Evolutionary conservation across 1,284 basidiomycete species (phyloP).

Genomic region (Chondrostereum purpureum): DNA sequence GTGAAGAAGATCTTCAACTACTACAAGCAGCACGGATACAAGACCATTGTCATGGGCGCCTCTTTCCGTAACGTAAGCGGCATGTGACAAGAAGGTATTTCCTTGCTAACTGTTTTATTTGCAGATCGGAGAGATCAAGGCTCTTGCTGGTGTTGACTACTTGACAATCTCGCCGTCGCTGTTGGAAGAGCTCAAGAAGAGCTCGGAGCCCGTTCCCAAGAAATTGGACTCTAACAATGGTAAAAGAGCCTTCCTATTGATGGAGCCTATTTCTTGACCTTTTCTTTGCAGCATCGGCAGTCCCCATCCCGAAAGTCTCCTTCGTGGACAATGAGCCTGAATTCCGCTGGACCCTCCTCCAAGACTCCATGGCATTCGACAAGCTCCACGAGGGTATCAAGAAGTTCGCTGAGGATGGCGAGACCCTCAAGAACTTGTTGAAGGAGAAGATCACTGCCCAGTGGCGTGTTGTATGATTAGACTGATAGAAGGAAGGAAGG

Average conservation of each 20-base stretch:
- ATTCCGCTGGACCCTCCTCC: constrained; percentile 90
- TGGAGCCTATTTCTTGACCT: constrained; percentile 1
- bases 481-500: constrained; percentile 23
- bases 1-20: constrained; percentile 98
- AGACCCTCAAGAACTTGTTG: constrained; percentile 82
- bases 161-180: constrained; percentile 90
- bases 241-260: constrained; percentile 29
- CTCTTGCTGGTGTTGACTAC: constrained; percentile 95
- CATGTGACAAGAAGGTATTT: constrained; percentile 6
- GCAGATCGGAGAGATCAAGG: constrained; percentile 87
- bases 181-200: constrained; percentile 89
- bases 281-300: constrained; percentile 40
- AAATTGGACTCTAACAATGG: constrained; percentile 71
- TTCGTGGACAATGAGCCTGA: constrained; percentile 92
- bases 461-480: too few relatives aligned
- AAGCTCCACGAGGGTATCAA: constrained; percentile 96
- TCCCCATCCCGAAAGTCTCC: constrained; percentile 73
- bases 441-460: constrained; percentile 69
- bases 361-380: constrained; percentile 93
- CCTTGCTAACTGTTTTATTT: constrained; percentile 10
- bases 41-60: constrained; percentile 99
- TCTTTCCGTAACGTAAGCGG: constrained; percentile 89
- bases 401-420: constrained; percentile 95
- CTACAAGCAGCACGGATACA: constrained; percentile 98
- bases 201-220: constrained; percentile 73